Percentiles rank a stretch among this genome's conserved stretches.
phyloP scores from a whole-genome alignment of 306 rosid genomes.

The Crotalaria pallida region DNA sequence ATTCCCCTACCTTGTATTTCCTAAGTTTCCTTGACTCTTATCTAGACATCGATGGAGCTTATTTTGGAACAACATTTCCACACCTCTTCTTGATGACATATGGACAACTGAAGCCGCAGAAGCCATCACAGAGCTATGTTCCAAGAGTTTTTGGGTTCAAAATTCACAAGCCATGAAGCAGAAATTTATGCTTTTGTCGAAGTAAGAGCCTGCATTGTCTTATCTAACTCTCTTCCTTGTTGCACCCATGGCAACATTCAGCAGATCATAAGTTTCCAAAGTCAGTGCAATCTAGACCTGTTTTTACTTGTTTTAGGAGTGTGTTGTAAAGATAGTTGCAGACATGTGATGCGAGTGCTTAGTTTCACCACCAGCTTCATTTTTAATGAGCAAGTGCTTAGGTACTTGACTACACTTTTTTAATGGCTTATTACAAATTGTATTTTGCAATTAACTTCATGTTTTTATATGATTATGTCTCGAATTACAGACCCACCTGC shows the following conservation, averaged over 20 bases:
- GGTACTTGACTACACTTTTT: conserved; percentile 27
- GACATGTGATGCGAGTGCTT: conserved; percentile 44
- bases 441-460: conserved; percentile 20
- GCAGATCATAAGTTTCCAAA: conserved; percentile 23
- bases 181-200: conserved; percentile 27
- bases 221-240: conserved; percentile 26
- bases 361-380: conserved; percentile 42
- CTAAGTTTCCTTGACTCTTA: conserved; percentile 45
- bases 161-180: conserved; percentile 81
- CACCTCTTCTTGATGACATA: conserved; percentile 98
- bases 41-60: conserved; percentile 98
- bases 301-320: conserved; percentile 34
- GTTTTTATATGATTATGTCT: conserved; percentile 24
- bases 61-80: conserved; percentile 94
- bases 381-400: conserved; percentile 34
- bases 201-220: conserved; percentile 18
- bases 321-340: conserved; percentile 41
- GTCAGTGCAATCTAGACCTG: conserved; percentile 35
- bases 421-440: conserved; percentile 25
- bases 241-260: conserved; percentile 31
- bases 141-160: conserved; percentile 93
- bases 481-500: conserved; percentile 13
- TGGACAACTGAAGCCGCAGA: conserved; percentile 86
- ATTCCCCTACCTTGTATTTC: not conserved
- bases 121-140: conserved; percentile 76